phyloP scores from a whole-genome alignment of 2,329 filamentous ascomycete species.

The Ceratocystis huliohia region DNA sequence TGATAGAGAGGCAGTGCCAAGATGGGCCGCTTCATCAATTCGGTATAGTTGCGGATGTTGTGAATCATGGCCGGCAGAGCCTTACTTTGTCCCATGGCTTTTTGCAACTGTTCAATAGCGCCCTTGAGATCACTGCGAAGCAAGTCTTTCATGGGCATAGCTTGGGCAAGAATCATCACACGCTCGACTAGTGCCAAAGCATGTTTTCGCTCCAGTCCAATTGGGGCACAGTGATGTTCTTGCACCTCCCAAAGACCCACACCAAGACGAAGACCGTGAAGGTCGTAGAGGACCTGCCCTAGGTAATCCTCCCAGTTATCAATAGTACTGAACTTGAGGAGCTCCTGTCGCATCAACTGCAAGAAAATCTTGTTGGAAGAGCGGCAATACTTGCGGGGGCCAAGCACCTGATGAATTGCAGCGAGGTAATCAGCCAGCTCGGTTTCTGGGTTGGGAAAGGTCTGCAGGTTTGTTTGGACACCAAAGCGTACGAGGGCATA shows the following conservation, averaged over 20 bases:
- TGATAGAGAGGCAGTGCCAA: slow-evolving; percentile 69
- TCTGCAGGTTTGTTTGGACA: slow-evolving; percentile 44
- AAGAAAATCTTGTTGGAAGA: slow-evolving; percentile 76
- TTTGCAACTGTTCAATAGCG: slow-evolving; percentile 87
- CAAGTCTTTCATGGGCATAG: slow-evolving; percentile 80
- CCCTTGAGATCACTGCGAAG: slow-evolving; percentile 81
- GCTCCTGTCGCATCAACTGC: slow-evolving; percentile 75
- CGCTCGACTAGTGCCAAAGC: slow-evolving; percentile 74
- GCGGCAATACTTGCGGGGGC: slow-evolving; percentile 74
- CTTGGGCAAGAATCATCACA: slow-evolving; percentile 65
- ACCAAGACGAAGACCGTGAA: slow-evolving; percentile 68
- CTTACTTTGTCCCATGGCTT: slow-evolving; percentile 68
- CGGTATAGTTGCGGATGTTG: slow-evolving; percentile 71
- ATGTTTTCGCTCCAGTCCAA: slow-evolving; percentile 67
- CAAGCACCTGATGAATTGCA: slow-evolving; percentile 70
- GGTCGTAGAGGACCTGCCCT: slow-evolving; percentile 69
- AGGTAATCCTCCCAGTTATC: slow-evolving; percentile 80
- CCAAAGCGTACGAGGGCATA: slow-evolving; percentile 70
- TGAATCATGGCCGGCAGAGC: slow-evolving; percentile 69
- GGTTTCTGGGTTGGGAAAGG: slow-evolving; percentile 54
- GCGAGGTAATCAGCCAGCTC: slow-evolving; percentile 69
- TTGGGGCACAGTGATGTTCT: slow-evolving; percentile 67
- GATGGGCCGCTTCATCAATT: slow-evolving; percentile 71
- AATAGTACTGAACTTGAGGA: slow-evolving; percentile 61
- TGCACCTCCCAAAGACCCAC: slow-evolving; percentile 51